A percentile compares a stretch with the other conserved stretches of the same genome.
These are phyloP conservation scores for Pythium oligandrum DNA, from an alignment of 352 stramenopile species.

Conservation along the genomic window DNA sequence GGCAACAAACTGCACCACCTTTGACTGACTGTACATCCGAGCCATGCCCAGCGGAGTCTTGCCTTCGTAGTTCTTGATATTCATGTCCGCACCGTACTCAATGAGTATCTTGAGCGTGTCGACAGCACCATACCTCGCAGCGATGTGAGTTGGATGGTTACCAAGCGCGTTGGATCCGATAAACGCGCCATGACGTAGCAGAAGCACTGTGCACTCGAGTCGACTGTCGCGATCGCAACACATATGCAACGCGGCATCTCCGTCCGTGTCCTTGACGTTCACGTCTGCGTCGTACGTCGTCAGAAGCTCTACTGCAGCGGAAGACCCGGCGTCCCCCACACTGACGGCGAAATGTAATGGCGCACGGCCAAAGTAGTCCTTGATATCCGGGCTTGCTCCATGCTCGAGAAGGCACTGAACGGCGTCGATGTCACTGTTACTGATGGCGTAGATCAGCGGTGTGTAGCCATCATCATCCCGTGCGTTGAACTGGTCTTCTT, in stretches of 20 bases:
- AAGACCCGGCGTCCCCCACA: constrained; percentile 8
- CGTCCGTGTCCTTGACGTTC: constrained; percentile 64
- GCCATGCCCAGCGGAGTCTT: constrained; percentile 74
- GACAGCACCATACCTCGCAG: constrained; percentile 52
- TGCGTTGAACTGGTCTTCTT: constrained; percentile 28
- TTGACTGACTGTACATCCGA: constrained; percentile 55
- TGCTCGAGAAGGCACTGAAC: constrained; percentile 53
- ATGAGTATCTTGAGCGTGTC: constrained; percentile 64
- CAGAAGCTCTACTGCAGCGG: constrained; percentile 48
- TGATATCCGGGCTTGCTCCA: constrained; percentile 47
- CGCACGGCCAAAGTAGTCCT: constrained; percentile 60
- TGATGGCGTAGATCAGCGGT: constrained; percentile 74
- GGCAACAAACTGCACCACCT: constrained; percentile 54
- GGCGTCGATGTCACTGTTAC: constrained; percentile 39
- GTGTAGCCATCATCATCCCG: constrained; percentile 73
- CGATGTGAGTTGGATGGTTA: constrained; percentile 73
- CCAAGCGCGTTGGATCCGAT: constrained; percentile 55
- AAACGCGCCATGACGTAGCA: constrained; percentile 51
- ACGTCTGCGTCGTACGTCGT: constrained; percentile 69
- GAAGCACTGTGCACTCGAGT: constrained; percentile 43
- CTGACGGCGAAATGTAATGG: constrained; percentile 65
- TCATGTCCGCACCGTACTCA: constrained; percentile 80
- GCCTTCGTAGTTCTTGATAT: constrained; percentile 78
- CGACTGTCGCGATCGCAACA: constrained; percentile 45
- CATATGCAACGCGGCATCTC: constrained; percentile 60